phyloP scores from a whole-genome alignment of 352 stramenopile species.

The Phytopythium kandeliae region DNA sequence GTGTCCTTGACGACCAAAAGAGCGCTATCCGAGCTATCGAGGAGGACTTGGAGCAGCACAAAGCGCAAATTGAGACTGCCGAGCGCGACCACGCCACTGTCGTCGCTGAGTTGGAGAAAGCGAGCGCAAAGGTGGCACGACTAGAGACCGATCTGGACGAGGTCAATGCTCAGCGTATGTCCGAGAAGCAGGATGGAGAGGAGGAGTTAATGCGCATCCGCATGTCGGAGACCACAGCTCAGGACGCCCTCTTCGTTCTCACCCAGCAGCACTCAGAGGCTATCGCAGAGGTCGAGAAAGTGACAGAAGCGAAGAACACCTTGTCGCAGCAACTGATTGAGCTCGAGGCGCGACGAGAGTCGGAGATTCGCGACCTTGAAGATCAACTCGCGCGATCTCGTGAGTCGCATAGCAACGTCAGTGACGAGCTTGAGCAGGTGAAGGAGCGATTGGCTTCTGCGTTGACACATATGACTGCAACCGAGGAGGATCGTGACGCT shows the following conservation, averaged over 20 bases:
- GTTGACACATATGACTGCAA: not conserved
- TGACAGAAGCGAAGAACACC: not conserved
- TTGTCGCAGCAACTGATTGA: conserved; percentile 1
- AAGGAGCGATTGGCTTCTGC: conserved; percentile 8
- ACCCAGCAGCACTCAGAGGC: conserved; percentile 6
- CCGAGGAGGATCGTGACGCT: conserved; percentile 2
- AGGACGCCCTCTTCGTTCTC: conserved; percentile 6
- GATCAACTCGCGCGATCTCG: conserved; percentile 4
- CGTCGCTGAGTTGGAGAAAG: not conserved
- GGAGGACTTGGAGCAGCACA: not conserved
- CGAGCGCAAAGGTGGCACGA: not conserved
- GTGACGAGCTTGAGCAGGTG: conserved; percentile 7
- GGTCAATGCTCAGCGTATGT: conserved; percentile 8
- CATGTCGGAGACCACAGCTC: conserved; percentile 7
- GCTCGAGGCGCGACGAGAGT: conserved; percentile 2
- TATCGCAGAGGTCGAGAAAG: conserved; percentile 3
- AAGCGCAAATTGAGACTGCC: not conserved
- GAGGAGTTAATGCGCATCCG: conserved; percentile 8
- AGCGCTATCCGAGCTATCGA: not conserved
- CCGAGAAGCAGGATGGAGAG: conserved; percentile 7
- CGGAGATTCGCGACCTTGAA: conserved; percentile 10
- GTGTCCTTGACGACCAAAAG: not conserved
- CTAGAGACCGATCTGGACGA: conserved; percentile 14
- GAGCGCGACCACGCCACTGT: not conserved
- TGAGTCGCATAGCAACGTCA: not conserved